Evolutionary conservation across 169 alveolate genomes (phyloP), one percentile per base, ranked within the genome.

Genomic region (Eimeria falciformis): DNA sequence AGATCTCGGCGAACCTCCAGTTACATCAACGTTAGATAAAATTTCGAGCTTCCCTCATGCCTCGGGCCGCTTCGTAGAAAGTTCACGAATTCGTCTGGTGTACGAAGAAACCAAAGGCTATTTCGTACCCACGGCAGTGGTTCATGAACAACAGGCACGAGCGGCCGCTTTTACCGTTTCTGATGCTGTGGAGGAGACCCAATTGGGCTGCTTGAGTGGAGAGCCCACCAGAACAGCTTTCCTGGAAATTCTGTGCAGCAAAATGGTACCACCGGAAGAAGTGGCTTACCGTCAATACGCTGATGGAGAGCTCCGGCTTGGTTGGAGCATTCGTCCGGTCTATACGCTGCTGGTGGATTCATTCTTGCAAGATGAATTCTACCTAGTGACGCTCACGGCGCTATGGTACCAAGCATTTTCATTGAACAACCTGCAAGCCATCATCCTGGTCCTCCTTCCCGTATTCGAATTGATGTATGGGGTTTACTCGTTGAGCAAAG

Each of bases 381-480:
- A 84, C 55, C 45, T 84, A 2, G 69, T 71, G 25, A 33, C 47
- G 0, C 82, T 58, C 4, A 29, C 47, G 25, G 81, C 82, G 47
- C 29, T 43, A 3, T 84, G 91, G 91, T 62, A 62, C 23, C 47
- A 58, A 21, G 9, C 66, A 21, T 84, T 84, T 65, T 11, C 81
- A 27, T 33, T 25, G 29, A 84, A 84, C 68, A n/a, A 27, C 50
- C 62, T 84, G 43, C 66, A 58, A 6, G 45, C 33, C 29, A 47
- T 14, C 21, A 25, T 65, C n/a, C 69, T 84, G 25, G 83, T 84
- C 27, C 75, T 45, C 62, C 62, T 84, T 43, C 82, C 73, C 46
- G 45, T 84, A 3, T 37, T 12, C 21, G 91, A 84, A 27, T 46
- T 55, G 5, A 21, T 18, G 23, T 65, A 43, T 25, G 82, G 91